A percentile compares a stretch with the other conserved stretches of the same genome.
phyloP scores from a whole-genome alignment of 345 rosid species.

The Mercurialis annua region DNA sequence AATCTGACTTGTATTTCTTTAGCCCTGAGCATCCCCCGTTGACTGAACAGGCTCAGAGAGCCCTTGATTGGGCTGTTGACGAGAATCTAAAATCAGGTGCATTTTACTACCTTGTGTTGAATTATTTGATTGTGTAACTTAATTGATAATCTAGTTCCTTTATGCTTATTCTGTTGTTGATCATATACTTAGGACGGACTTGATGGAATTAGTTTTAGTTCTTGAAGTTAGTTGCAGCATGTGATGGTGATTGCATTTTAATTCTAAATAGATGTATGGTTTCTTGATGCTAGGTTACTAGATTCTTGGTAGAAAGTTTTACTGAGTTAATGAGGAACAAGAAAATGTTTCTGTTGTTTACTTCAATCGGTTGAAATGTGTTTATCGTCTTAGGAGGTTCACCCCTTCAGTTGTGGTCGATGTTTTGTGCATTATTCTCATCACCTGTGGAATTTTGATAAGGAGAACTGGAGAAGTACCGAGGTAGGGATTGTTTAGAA shows the following conservation, averaged over 20 bases:
- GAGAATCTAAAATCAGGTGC: conserved; percentile 85
- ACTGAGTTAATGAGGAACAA: not conserved
- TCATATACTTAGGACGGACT: not conserved
- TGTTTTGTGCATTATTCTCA: not conserved
- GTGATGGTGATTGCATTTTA: not conserved
- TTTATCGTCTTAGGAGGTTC: not conserved
- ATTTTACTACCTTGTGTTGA: not conserved
- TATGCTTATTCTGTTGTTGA: not conserved
- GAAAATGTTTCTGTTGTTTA: not conserved
- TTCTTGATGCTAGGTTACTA: not conserved
- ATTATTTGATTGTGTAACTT: not conserved
- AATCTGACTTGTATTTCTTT: conserved; percentile 63
- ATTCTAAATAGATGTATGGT: not conserved
- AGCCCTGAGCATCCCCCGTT: conserved; percentile 86
- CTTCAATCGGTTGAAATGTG: not conserved
- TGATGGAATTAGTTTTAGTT: not conserved
- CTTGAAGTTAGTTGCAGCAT: not conserved
- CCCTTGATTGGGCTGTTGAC: conserved; percentile 81
- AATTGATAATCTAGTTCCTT: not conserved
- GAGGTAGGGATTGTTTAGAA: not conserved
- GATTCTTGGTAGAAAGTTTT: not conserved
- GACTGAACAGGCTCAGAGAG: conserved; percentile 78
- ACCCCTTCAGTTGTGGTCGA: not conserved
- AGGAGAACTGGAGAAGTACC: not conserved
- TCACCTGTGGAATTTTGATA: not conserved